Conservation (phyloP, 768 basidiomycete genomes). For the Suillus sp. region DNA sequence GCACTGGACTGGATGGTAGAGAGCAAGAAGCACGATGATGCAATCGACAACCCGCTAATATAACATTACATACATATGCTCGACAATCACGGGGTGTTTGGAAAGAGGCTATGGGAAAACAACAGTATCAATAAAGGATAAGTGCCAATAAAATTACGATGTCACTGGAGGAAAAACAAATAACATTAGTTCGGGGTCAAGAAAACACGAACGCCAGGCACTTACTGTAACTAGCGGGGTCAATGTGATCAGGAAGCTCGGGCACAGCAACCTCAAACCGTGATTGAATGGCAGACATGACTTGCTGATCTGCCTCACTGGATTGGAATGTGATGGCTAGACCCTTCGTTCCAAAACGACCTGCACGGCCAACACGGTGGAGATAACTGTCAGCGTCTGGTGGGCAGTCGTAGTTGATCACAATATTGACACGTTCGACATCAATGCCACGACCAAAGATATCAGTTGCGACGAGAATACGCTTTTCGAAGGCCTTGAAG, state of each 20-base stretch:
- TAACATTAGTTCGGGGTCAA: not conserved
- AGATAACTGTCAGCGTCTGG: slow-evolving; percentile 98
- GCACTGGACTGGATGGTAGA: not conserved
- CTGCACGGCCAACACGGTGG: slow-evolving; percentile 98
- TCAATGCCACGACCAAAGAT: slow-evolving; percentile 99
- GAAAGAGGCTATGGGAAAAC: slow-evolving; percentile 5
- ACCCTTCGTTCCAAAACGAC: slow-evolving; percentile 99
- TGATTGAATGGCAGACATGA: slow-evolving; percentile 92
- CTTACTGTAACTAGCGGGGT: slow-evolving; percentile 94
- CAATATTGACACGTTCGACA: slow-evolving; percentile 99
- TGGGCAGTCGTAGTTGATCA: slow-evolving; percentile 98
- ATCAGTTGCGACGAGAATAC: slow-evolving; percentile 98
- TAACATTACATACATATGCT: slow-evolving; percentile 25
- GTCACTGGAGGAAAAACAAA: slow-evolving; percentile 37
- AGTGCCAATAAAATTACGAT: slow-evolving; percentile 39
- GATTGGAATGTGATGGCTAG: slow-evolving; percentile 97
- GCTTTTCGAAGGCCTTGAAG: slow-evolving; percentile 99
- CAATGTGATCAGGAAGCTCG: slow-evolving; percentile 91
- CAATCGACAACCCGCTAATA: slow-evolving; percentile 18
- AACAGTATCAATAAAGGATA: slow-evolving; percentile 14
- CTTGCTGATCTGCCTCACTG: slow-evolving; percentile 88
- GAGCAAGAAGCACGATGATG: slow-evolving; percentile 8
- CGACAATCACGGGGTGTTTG: slow-evolving; percentile 12
- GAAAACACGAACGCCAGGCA: slow-evolving; percentile 22
- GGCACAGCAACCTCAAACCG: slow-evolving; percentile 97